phyloP scores from a whole-genome alignment of 176 grass and related monocot genomes.

The Thalia dealbata region DNA sequence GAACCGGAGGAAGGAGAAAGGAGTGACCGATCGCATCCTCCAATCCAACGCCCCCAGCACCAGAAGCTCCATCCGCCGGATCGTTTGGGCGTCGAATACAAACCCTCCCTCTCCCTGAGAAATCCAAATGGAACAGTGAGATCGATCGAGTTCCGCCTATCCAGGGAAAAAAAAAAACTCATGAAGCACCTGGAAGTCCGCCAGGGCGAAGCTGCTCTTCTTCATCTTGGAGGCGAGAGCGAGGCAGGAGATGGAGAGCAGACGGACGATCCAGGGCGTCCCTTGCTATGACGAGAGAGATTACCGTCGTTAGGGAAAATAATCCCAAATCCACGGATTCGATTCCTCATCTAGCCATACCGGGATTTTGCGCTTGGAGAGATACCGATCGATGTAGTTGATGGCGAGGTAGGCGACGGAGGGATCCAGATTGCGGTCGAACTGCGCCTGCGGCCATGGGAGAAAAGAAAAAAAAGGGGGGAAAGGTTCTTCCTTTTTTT shows the following conservation, averaged over 20 bases:
- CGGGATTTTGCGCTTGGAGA: conserved; percentile 63
- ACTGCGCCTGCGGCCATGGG: conserved; percentile 38
- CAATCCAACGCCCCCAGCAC: conserved; percentile 62
- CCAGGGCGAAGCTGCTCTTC: conserved; percentile 42
- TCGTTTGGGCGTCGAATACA: conserved; percentile 53
- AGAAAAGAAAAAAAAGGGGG: too few species aligned
- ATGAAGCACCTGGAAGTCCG: conserved; percentile 45
- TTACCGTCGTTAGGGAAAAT: neutral
- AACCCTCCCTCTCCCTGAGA: conserved; percentile 55
- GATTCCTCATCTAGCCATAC: conserved; percentile 21
- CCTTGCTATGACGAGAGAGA: conserved; percentile 22
- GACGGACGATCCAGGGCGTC: conserved; percentile 60
- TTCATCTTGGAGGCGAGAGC: conserved; percentile 96
- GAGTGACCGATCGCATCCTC: conserved; percentile 82
- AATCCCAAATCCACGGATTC: neutral
- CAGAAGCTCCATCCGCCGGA: conserved; percentile 77
- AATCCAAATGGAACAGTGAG: neutral
- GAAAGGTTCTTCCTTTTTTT: too few species aligned
- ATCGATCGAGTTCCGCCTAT: neutral
- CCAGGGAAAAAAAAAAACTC: neutral
- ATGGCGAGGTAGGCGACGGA: conserved; percentile 81
- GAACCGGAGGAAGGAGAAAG: conserved; percentile 82
- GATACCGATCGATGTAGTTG: conserved; percentile 97
- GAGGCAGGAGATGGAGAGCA: conserved; percentile 82
- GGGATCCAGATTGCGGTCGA: conserved; percentile 47